phyloP scores from a whole-genome alignment of 202 grass and related monocot species.

The Zoysia matrella region DNA sequence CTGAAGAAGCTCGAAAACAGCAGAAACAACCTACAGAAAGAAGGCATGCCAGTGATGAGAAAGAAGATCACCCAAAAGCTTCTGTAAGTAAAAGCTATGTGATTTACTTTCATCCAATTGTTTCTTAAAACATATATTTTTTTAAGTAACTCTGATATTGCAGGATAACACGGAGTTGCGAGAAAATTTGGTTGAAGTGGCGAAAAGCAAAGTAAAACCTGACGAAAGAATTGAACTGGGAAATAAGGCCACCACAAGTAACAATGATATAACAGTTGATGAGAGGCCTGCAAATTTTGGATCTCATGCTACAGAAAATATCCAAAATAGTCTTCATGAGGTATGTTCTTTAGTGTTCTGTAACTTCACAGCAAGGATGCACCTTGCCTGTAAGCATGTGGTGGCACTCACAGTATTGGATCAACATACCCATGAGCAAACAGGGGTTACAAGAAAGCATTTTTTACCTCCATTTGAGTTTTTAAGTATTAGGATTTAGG shows the following conservation, averaged over 20 bases:
- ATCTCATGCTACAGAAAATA: slow-evolving; percentile 41
- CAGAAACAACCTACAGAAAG: slow-evolving; percentile 64
- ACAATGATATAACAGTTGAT: slow-evolving; percentile 23
- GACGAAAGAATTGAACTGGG: too few relatives aligned
- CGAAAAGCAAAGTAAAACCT: too few relatives aligned
- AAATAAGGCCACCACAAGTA: background rate
- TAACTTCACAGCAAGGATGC: slow-evolving; percentile 19
- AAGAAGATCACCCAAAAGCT: slow-evolving; percentile 51
- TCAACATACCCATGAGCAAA: slow-evolving; percentile 6
- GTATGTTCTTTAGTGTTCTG: slow-evolving; percentile 43
- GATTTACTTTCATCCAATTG: slow-evolving; percentile 4
- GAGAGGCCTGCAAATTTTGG: slow-evolving; percentile 39
- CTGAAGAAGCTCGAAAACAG: slow-evolving; percentile 65
- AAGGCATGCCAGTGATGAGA: slow-evolving; percentile 54
- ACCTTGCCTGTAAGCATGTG: background rate
- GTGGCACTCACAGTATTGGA: background rate
- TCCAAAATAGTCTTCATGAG: slow-evolving; percentile 41
- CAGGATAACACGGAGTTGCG: too few relatives aligned
- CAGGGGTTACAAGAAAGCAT: background rate
- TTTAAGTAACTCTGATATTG: background rate
- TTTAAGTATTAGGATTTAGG: background rate
- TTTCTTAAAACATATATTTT: slow-evolving; percentile 14
- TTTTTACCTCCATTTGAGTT: slow-evolving; percentile 16
- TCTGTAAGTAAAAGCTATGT: slow-evolving; percentile 53
- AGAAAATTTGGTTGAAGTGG: too few relatives aligned